Conservation (phyloP, 805 yeast species). For the Sugiyamaella lignohabitans region DNA sequence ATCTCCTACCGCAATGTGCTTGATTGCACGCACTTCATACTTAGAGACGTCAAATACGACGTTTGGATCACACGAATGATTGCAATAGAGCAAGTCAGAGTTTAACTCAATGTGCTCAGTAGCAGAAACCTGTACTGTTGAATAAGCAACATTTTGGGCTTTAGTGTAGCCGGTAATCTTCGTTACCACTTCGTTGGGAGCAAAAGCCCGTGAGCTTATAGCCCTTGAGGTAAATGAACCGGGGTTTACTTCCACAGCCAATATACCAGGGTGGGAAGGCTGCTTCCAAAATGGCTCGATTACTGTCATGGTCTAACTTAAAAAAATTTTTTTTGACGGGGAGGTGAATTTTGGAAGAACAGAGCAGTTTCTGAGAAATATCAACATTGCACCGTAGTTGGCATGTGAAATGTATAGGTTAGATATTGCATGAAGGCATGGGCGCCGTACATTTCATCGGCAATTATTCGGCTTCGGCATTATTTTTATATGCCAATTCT, state of each 20-base stretch:
- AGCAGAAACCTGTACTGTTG: slow-evolving; percentile 7
- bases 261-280: slow-evolving; percentile 8
- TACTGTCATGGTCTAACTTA: neutral
- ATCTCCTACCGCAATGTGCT: slow-evolving; percentile 4
- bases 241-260: slow-evolving; percentile 6
- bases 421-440: no score
- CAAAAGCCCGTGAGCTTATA: neutral
- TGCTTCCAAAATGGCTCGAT: slow-evolving; percentile 9
- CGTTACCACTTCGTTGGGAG: neutral
- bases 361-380: no score
- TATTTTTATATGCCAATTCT: no score
- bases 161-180: slow-evolving; percentile 4
- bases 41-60: slow-evolving; percentile 7
- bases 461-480: no score
- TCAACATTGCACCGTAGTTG: no score
- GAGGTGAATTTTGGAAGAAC: no score
- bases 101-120: slow-evolving; percentile 7
- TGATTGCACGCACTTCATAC: slow-evolving; percentile 9
- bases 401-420: no score
- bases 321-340: no score
- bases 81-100: slow-evolving; percentile 8
- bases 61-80: slow-evolving; percentile 11
- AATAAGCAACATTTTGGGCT: slow-evolving; percentile 4
- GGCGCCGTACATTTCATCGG: no score
- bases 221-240: slow-evolving; percentile 9